These are phyloP conservation scores for Calcarisporium arbuscula DNA, from an alignment of 2,329 filamentous ascomycete genomes.

Conservation along the genomic window DNA sequence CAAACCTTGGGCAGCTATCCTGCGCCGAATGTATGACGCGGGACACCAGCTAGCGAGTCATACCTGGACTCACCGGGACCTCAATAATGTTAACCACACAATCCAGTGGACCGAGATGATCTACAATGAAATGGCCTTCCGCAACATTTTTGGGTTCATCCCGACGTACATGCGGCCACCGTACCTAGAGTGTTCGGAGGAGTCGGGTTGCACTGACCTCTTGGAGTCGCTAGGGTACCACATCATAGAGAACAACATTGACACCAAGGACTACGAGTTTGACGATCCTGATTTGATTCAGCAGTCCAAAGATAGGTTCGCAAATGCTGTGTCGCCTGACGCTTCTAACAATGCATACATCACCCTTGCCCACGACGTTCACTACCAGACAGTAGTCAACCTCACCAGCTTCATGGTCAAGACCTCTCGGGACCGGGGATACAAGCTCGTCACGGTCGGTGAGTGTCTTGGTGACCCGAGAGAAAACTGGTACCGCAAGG, in stretches of 20 bases:
- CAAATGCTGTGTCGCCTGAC: slow-evolving; percentile 26
- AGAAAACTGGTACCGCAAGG: slow-evolving; percentile 45
- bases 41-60: slow-evolving; percentile 42
- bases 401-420: slow-evolving; percentile 37
- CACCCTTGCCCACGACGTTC: slow-evolving; percentile 47
- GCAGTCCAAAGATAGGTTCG: slow-evolving; percentile 33
- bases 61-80: slow-evolving; percentile 40
- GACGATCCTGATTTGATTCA: slow-evolving; percentile 42
- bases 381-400: slow-evolving; percentile 37
- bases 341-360: slow-evolving; percentile 34
- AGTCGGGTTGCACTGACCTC: slow-evolving; percentile 31
- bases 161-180: slow-evolving; percentile 40
- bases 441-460: slow-evolving; percentile 46
- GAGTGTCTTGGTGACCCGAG: slow-evolving; percentile 48
- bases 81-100: slow-evolving; percentile 27
- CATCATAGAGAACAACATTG: slow-evolving; percentile 49
- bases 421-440: slow-evolving; percentile 33
- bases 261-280: slow-evolving; percentile 56
- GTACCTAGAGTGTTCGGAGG: slow-evolving; percentile 34
- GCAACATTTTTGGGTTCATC: slow-evolving; percentile 33
- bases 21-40: slow-evolving; percentile 32
- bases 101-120: slow-evolving; percentile 32
- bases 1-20: slow-evolving; percentile 26
- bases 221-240: slow-evolving; percentile 44
- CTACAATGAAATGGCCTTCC: slow-evolving; percentile 38